Base-by-base conservation (phyloP, 148 eudicot species). In the Vaccinium corymbosum region DNA sequence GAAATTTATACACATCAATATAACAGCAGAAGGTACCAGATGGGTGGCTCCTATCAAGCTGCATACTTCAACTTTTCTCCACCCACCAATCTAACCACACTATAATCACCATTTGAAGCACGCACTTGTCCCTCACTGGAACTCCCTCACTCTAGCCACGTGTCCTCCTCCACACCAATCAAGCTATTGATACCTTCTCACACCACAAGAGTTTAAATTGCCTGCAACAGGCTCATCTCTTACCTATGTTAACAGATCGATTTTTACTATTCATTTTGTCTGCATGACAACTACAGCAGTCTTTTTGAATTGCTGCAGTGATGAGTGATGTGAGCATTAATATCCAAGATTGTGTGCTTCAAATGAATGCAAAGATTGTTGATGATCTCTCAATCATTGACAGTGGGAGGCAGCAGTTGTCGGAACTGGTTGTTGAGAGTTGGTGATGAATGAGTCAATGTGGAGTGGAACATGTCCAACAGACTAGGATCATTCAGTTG, bases 11-110 rank as follows among this genome's bases (percentile, higher is more conserved):
- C 35, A 66, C 72, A 66, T 66, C 14, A 25, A 25, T 66, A 66
- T 10, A 66, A 27, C 72, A 66, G 71, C 71, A 64, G 32, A 64
- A 64, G 72, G 35, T 10, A 32, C 16, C 35, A 62, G 14, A 11
- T 27, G 72, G 72, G 72, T 66, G 16, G 25, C 55, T 66, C 72
- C 72, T 66, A 66, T 62, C 68, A 62, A 62, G 13, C 68, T 62
- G 68, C 22, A 62, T 66, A 27, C 35, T 11, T 25, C 35, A 4
- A 25, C 35, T 66, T 66, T 66, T 27, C 72, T 66, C 72, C 35
- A 25, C 15, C 35, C 72, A 66, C 72, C 72, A 66, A 66, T 66
- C 32, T 66, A 66, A 66, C 72, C 72, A 66, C 35, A 9, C 27
- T 11, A 25, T 25, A 32, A 25, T 66, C 72, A 66, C 35, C 6